Conservation (phyloP, 2,329 filamentous ascomycete genomes). For the Dothidotthia symphoricarpi region DNA sequence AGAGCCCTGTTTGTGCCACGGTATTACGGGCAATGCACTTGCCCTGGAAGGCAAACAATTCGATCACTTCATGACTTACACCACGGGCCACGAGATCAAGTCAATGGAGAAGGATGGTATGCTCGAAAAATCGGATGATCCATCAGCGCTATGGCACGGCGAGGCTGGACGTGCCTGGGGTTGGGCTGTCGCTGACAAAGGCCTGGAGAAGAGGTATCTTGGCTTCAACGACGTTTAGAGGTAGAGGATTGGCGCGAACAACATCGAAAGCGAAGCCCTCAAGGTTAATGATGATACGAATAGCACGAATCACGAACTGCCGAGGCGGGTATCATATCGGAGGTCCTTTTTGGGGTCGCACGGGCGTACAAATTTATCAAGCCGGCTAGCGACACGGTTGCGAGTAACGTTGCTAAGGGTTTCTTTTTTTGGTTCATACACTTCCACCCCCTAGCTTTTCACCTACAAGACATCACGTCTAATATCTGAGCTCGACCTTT, state of each 20-base stretch:
- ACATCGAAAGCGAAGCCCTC: constrained; percentile 2
- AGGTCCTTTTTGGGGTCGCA: constrained; percentile 1
- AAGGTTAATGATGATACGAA: constrained; percentile 24
- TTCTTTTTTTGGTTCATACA: not conserved
- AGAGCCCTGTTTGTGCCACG: constrained; percentile 65
- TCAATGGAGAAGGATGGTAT: constrained; percentile 53
- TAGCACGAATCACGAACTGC: constrained; percentile 15
- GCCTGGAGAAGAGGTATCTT: constrained; percentile 48
- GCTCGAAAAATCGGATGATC: constrained; percentile 52
- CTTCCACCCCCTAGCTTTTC: no score
- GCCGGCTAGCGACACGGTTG: constrained; percentile 7
- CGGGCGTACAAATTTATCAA: constrained; percentile 4
- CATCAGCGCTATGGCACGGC: constrained; percentile 52
- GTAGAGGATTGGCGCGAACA: not conserved
- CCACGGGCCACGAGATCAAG: constrained; percentile 57
- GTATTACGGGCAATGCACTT: constrained; percentile 64
- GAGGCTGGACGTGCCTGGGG: constrained; percentile 52
- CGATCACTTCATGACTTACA: constrained; percentile 60
- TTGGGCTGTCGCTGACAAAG: constrained; percentile 49
- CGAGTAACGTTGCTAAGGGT: constrained; percentile 3
- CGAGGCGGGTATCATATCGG: constrained; percentile 1
- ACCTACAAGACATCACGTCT: constrained; percentile 4
- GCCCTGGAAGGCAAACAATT: constrained; percentile 51
- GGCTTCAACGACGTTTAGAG: constrained; percentile 52
- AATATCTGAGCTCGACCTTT: not conserved